Base-by-base conservation (phyloP, 495 filamentous ascomycete genomes). In the Geopyxis carbonaria region DNA sequence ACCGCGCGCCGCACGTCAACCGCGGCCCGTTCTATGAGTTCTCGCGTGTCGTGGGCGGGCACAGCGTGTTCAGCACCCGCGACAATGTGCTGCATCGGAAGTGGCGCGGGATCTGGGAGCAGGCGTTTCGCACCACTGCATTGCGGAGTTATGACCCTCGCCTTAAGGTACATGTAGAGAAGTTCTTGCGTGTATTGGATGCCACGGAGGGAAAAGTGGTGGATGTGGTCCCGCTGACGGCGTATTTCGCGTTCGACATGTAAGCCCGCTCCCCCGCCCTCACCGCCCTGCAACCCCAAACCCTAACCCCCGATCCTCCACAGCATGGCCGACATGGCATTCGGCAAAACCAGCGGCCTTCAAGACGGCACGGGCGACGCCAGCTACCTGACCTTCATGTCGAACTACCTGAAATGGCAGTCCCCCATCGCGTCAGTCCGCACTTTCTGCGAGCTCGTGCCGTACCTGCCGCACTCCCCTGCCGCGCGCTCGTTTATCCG, bases 61-160 rank as follows among this genome's bases (percentile, higher is more conserved):
- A 22, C 22, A 41, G 43, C 20, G 23, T 47, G 15, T 30, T 31
- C 27, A 47, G 34, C 7, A 14, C 25, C 15, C 22, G 47, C 22
- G n/a, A 44, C 27, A 43, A 47, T 27, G 32, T 25, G 9, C 10
- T 44, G 25, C 45, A 50, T 41, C 29, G 28, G 22, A 25, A 34
- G 10, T 44, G 34, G 47, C 24, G 47, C n/a, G 16, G 44, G 3
- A 44, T 47, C 16, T 50, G 47, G 47, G 47, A 50, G 20, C 38
- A 22, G 40, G 47, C 44, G 1, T 47, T 50, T 19, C 33, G 18
- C n/a, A 47, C 23, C 16, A 22, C 23, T 9, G 40, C 45, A 27
- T 34, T 50, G 8, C 38, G 36, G 18, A 33, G 40, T 15, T 50
- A 47, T 15, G 44, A 38, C 29, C 38, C 45, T 7, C 20, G 44